Conservation (phyloP, 495 filamentous ascomycete genomes). For the Penicillium dipodomyicola region DNA sequence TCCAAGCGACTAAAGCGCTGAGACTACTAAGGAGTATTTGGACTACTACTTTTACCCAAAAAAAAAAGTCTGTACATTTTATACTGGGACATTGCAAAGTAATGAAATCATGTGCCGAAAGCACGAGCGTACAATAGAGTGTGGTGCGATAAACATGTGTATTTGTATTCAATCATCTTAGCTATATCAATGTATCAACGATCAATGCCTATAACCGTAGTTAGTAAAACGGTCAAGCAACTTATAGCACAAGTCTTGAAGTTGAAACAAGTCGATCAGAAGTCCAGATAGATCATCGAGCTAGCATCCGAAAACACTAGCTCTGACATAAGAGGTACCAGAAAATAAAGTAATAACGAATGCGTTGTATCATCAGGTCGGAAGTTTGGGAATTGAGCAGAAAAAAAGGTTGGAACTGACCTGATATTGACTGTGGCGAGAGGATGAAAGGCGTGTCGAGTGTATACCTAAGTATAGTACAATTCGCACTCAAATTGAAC, state of each 20-base stretch:
- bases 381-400: slow-evolving; percentile 6
- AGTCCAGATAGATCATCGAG: slow-evolving; percentile 63
- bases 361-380: slow-evolving; percentile 48
- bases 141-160: background rate
- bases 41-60: background rate
- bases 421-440: slow-evolving; percentile 14
- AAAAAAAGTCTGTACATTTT: background rate
- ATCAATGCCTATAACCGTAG: slow-evolving; percentile 14
- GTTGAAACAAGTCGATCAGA: slow-evolving; percentile 44
- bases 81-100: background rate
- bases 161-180: background rate
- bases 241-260: slow-evolving; percentile 8
- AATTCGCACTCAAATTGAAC: background rate
- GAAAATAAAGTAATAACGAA: slow-evolving; percentile 49
- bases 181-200: background rate
- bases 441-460: background rate
- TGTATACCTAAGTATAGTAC: background rate
- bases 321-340: slow-evolving; percentile 66
- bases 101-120: background rate
- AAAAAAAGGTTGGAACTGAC: slow-evolving; percentile 28
- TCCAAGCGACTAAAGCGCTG: slow-evolving; percentile 38
- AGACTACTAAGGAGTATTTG: background rate
- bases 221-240: slow-evolving; percentile 26
- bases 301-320: slow-evolving; percentile 39
- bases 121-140: background rate